These are phyloP conservation scores for Zoysia matrella DNA, from an alignment of 202 grass and related monocot genomes.

Conservation along the genomic window DNA sequence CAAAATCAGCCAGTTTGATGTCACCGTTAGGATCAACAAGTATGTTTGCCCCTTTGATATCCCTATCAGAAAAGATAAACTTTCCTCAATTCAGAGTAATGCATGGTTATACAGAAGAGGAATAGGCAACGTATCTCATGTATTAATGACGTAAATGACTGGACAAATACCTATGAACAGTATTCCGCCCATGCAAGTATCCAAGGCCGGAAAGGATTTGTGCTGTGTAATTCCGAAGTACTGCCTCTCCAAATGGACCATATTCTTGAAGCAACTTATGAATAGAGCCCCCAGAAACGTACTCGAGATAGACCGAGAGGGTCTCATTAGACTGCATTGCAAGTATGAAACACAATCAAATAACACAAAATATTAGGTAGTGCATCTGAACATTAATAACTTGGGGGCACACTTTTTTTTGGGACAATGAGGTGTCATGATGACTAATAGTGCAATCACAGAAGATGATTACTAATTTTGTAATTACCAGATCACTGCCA, in stretches of 20 bases:
- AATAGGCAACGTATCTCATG: too few relatives aligned
- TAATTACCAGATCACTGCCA: constrained; percentile 93
- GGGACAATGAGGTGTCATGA: background rate
- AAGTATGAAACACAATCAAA: constrained; percentile 27
- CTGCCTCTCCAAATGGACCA: too few relatives aligned
- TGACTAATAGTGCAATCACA: constrained; percentile 31
- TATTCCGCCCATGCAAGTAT: constrained; percentile 93
- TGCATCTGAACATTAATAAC: background rate
- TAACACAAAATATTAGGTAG: constrained; percentile 13
- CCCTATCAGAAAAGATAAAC: constrained; percentile 50
- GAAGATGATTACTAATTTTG: constrained; percentile 23
- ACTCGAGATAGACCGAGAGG: constrained; percentile 57
- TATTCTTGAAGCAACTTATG: too few relatives aligned
- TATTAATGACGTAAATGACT: constrained; percentile 12
- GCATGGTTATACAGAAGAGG: constrained; percentile 7
- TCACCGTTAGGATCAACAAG: constrained; percentile 11
- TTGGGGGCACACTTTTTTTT: background rate
- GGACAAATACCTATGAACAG: constrained; percentile 82
- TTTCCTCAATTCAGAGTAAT: constrained; percentile 35
- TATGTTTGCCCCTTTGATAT: constrained; percentile 49
- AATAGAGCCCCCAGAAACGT: too few relatives aligned
- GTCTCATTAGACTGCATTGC: constrained; percentile 67
- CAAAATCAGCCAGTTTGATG: constrained; percentile 97
- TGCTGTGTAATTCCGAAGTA: too few relatives aligned
- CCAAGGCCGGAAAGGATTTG: constrained; percentile 73